Evolutionary conservation across 805 yeast genomes (phyloP).

Genomic region (Lachancea cidri): DNA sequence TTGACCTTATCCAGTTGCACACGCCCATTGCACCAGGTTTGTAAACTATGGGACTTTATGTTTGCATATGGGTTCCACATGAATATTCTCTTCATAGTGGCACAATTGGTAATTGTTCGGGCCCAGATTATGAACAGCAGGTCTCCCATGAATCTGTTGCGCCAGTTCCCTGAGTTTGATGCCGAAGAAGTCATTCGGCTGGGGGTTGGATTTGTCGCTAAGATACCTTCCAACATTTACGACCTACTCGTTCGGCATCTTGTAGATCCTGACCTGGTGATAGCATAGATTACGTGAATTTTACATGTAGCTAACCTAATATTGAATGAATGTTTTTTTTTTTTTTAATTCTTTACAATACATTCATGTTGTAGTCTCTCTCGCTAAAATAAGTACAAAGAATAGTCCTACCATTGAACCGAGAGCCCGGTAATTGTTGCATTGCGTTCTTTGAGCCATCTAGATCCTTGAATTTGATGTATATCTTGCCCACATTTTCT

Average conservation of each 20-base stretch:
- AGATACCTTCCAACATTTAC: slow-evolving; percentile 62
- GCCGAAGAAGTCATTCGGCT: slow-evolving; percentile 72
- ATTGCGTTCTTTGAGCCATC: slow-evolving; percentile 53
- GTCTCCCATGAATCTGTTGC: slow-evolving; percentile 68
- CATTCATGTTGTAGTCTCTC: slow-evolving; percentile 46
- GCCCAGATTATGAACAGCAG: slow-evolving; percentile 50
- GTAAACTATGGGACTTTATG: slow-evolving; percentile 82
- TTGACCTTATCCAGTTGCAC: slow-evolving; percentile 84
- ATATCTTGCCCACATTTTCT: slow-evolving; percentile 68
- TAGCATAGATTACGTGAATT: slow-evolving; percentile 1
- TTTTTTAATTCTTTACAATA: slow-evolving; percentile 3
- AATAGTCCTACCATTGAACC: slow-evolving; percentile 63
- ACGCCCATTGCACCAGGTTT: slow-evolving; percentile 71
- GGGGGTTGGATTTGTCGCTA: slow-evolving; percentile 73
- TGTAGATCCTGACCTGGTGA: slow-evolving; percentile 17
- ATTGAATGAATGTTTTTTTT: no score
- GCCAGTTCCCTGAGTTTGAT: slow-evolving; percentile 59
- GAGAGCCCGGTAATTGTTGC: slow-evolving; percentile 54
- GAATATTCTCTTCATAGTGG: slow-evolving; percentile 78
- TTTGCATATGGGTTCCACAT: slow-evolving; percentile 89
- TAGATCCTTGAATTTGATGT: slow-evolving; percentile 52
- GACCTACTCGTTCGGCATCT: slow-evolving; percentile 29
- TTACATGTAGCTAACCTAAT: neutral
- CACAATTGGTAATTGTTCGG: slow-evolving; percentile 71
- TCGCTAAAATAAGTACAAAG: slow-evolving; percentile 59